phyloP scores from a whole-genome alignment of 23 red algal genomes.

The Gracilariopsis chorda region DNA sequence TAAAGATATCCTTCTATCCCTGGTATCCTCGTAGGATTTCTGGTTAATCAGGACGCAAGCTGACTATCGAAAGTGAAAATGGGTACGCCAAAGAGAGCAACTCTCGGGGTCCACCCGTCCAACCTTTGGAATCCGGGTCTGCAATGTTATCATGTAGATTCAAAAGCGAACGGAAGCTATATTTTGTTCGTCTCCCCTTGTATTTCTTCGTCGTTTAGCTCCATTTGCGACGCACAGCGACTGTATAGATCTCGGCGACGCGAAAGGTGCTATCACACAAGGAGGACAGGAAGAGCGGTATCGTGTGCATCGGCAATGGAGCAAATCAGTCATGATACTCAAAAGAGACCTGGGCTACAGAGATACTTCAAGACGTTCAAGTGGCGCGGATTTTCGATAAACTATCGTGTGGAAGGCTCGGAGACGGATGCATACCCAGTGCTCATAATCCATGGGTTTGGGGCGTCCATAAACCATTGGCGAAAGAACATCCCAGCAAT shows the following conservation, averaged over 20 bases:
- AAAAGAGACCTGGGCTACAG: neutral
- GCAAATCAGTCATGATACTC: neutral
- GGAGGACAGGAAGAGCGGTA: neutral
- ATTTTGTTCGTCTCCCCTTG: neutral
- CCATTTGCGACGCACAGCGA: neutral
- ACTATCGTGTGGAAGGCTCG: conserved; percentile 64
- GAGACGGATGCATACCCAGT: conserved; percentile 23
- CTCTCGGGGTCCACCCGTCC: too few relatives aligned
- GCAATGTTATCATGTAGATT: neutral
- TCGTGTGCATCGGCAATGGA: neutral
- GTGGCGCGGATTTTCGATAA: conserved; percentile 77
- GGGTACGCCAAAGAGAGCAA: too few relatives aligned
- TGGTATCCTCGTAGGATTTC: too few relatives aligned
- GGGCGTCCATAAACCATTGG: conserved; percentile 82
- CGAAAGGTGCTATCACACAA: neutral
- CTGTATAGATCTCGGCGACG: neutral
- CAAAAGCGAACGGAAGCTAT: neutral
- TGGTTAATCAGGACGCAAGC: too few relatives aligned
- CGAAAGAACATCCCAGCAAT: conserved; percentile 82
- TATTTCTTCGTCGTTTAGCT: neutral
- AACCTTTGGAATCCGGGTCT: too few relatives aligned
- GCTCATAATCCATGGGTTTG: conserved; percentile 96
- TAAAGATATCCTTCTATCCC: too few relatives aligned
- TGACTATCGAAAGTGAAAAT: too few relatives aligned
- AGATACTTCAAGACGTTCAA: conserved; percentile 72